Conservation (phyloP, 2,329 filamentous ascomycete genomes). For the Saccharata proteae region DNA sequence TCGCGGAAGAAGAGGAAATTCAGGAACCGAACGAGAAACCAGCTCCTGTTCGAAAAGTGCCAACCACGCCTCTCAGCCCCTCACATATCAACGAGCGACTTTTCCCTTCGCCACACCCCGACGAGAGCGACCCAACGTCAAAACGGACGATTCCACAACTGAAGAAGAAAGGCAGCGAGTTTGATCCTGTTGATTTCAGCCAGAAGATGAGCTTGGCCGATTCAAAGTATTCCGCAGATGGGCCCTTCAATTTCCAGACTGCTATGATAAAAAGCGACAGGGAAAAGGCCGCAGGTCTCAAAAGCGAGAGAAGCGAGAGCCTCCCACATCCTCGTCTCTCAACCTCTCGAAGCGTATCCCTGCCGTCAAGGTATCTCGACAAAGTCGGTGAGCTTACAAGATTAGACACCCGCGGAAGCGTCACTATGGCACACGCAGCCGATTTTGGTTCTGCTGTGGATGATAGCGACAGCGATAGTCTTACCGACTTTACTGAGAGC, state of each 20-base stretch:
- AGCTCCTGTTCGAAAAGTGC: constrained; percentile 2
- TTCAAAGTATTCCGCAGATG: constrained; percentile 40
- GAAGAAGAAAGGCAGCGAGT: constrained; percentile 30
- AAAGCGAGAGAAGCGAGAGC: too few relatives aligned
- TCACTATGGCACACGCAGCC: too few relatives aligned
- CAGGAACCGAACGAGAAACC: too few relatives aligned
- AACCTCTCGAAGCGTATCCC: too few relatives aligned
- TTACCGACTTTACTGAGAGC: too few relatives aligned
- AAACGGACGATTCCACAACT: constrained; percentile 1
- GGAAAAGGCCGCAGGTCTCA: too few relatives aligned
- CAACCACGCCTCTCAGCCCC: constrained; percentile 7
- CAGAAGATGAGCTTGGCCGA: constrained; percentile 35
- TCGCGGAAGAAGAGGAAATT: not conserved
- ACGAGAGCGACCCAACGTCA: not conserved
- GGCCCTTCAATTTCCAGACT: constrained; percentile 30
- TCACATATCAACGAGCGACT: constrained; percentile 4
- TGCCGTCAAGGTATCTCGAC: too few relatives aligned
- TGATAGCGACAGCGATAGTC: too few relatives aligned
- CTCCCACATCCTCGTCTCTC: too few relatives aligned
- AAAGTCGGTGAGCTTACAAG: too few relatives aligned
- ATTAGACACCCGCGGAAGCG: too few relatives aligned
- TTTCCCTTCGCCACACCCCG: constrained; percentile 1
- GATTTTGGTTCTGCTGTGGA: too few relatives aligned
- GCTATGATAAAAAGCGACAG: not conserved
- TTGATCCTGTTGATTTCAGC: constrained; percentile 41